Evolutionary conservation across 768 basidiomycete genomes (phyloP).

Genomic region (Russula sp.): DNA sequence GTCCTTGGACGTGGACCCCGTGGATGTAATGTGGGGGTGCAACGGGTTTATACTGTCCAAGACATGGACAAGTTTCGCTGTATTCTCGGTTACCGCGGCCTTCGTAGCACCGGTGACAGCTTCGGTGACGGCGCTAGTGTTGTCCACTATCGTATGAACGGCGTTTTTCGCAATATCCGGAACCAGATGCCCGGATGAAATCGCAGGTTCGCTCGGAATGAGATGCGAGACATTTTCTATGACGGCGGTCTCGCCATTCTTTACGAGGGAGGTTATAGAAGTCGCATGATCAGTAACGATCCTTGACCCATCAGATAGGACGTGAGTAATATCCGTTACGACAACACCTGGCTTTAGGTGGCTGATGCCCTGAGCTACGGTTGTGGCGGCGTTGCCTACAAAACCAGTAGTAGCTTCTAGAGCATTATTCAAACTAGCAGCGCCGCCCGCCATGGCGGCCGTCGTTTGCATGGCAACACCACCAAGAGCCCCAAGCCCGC

Average conservation of each 20-base stretch:
- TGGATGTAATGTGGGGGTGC: background rate
- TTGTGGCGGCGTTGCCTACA: conserved; percentile 7
- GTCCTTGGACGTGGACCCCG: background rate
- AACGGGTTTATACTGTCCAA: conserved; percentile 9
- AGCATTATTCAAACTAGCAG: background rate
- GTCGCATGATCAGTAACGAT: background rate
- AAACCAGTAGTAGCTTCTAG: conserved; percentile 7
- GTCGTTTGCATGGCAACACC: conserved; percentile 16
- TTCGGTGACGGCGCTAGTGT: conserved; percentile 1
- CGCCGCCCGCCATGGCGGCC: background rate
- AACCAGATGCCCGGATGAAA: background rate
- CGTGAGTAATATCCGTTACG: background rate
- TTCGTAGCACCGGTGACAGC: conserved; percentile 6
- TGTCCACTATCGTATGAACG: conserved; percentile 1
- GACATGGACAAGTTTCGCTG: background rate
- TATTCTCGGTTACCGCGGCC: background rate
- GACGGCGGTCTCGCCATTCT: background rate
- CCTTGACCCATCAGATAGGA: background rate
- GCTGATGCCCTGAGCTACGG: background rate
- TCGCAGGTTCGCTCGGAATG: background rate
- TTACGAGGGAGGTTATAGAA: conserved; percentile 5
- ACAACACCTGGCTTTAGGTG: background rate
- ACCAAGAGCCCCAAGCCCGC: conserved; percentile 2
- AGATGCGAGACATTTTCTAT: conserved; percentile 7
- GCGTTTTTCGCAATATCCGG: conserved; percentile 7